Base-by-base conservation (phyloP, 2,329 filamentous ascomycete species). In the Colletotrichum tabaci region DNA sequence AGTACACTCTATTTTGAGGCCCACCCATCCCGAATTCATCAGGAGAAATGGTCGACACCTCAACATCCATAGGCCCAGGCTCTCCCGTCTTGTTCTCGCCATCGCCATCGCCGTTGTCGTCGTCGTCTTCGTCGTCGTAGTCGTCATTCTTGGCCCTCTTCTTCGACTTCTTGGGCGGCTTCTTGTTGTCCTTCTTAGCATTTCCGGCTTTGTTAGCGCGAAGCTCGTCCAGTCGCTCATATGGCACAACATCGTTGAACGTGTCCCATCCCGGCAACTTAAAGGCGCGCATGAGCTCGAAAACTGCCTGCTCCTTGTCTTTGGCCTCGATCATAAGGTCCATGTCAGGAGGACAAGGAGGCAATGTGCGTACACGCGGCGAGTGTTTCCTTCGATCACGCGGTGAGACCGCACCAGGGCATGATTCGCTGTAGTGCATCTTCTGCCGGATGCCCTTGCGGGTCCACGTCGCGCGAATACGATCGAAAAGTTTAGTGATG, bases 311-410 rank as follows among this genome's bases (percentile, higher is more conserved):
- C 80, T 98, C 96, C 82, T 98, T 98, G 79, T 98, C 96, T 80
- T 98, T 98, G 58, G 96, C 96, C 83, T 98, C 96, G 72, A 98
- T 98, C 96, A 98, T 98, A n/a, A 98, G 86, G 78, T 98, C 96
- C 92, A 97, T 96, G 42, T 93, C 91, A 1, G 89, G 84, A 4
- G 91, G 87, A 77, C 96, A 98, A 0, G 96, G 95, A 0, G 96
- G 96, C 0, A 98, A 82, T 0, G 91, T 93, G 74, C 87, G 87
- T 2, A 97, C 94, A 10, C 96, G 89, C 0, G 94, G 88, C 46
- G 91, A 94, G 78, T 98, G 96, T 81, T 97, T 98, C 70, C 96
- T 89, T 38, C 95, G 87, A 75, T 97, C 92, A 0, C 90, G 88
- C 0, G 88, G 88, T 0, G 95, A 97, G 50, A 97, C 88, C 1